Base-by-base conservation (phyloP, 306 rosid species). In the Fragaria iinumae region DNA sequence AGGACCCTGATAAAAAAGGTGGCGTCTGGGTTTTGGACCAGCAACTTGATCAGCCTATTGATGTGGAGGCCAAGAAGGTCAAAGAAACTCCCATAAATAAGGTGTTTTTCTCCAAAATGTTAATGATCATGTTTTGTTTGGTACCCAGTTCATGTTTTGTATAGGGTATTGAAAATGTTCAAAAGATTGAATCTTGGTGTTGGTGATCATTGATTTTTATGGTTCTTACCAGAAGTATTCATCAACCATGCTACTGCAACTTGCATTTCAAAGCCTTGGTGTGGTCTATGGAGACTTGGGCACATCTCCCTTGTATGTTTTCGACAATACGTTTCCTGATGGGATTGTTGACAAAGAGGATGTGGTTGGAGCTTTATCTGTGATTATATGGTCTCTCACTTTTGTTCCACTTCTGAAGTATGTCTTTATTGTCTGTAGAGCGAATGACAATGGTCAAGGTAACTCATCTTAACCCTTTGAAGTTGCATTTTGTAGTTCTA, bases 371-470 rank as follows among this genome's bases (percentile, higher is more conserved):
- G 96, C 99, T 62, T 89, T 92, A 80, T 91, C 99, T 32, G 81
- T 95, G 86, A 92, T 95, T 68, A 88, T 95, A 80, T 95, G 93
- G 81, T 95, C 99, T 75, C 99, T 95, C 76, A 95, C 97, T 69
- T 90, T 92, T 77, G 72, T 95, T 64, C 92, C 96, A 21, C 97
- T 95, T 80, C 86, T 95, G 86, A 95, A 95, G 85, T 95, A 95
- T 75, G 97, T 95, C 75, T 80, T 91, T 72, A 82, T 95, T 70
- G 99, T 95, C 48, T 83, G 93, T 69, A 88, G 90, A 87, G 99
- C 97, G 14, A 92, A 90, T 87, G 99, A 95, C 96, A 92, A 90
- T 76, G 99, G 97, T 79, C 99, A 95, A 95, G 99, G 99, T 95
- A 91, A 23, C 52, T 74, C 27, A 41, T 57, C 69, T 25, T 39